Evolutionary conservation across 371 early-diverging fungal species (phyloP), one percentile per base, ranked within the genome.

Genomic region (Actinomortierella ambigua): DNA sequence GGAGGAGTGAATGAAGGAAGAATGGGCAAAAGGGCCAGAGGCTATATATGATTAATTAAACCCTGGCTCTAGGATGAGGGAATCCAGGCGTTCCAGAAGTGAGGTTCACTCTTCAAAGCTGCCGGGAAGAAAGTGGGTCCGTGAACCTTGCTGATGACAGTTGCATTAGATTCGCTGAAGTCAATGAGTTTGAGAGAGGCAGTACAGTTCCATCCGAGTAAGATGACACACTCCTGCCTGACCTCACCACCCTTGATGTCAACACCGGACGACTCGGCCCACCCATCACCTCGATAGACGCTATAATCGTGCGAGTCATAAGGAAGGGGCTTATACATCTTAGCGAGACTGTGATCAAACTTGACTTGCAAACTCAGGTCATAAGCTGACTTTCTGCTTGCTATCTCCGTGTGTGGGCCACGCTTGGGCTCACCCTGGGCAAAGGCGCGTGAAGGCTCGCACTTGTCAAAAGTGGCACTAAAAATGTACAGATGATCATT

Each of bases 191-290:
- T n/a, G n/a, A n/a, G n/a, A n/a, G n/a, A n/a, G n/a, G 51, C 63
- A 24, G 56, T 63, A 40, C 63, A 63, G 43, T 34, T 50, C 63
- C 56, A 56, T 34, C 63, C 63, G 23, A 51, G 56, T 23, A 51
- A 50, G 17, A 63, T 43, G 44, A 56, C 20, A 18, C 56, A 63
- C n/a, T 63, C 56, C 50, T 63, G 63, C 15, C 56, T 63, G 50
- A 56, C 18, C 44, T 63, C 56, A 1, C 57, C 57, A 14, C 9
- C n/a, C n/a, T n/a, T n/a, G n/a, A n/a, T 63, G 3, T 55, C 29
- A 44, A 50, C 34, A 29, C 63, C 63, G 5, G 56, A 17, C 18
- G 51, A 15, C 42, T 39, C 34, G 34, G 56, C 56, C 39, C 27
- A 26, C 47, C 43, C 56, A 13, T 1, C 22, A 51, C 56, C 63